Percentiles rank a stretch among this genome's conserved stretches.
Evolutionary conservation across 2,329 filamentous ascomycete genomes (phyloP).

Genomic region (Exutisphaerella laricina): DNA sequence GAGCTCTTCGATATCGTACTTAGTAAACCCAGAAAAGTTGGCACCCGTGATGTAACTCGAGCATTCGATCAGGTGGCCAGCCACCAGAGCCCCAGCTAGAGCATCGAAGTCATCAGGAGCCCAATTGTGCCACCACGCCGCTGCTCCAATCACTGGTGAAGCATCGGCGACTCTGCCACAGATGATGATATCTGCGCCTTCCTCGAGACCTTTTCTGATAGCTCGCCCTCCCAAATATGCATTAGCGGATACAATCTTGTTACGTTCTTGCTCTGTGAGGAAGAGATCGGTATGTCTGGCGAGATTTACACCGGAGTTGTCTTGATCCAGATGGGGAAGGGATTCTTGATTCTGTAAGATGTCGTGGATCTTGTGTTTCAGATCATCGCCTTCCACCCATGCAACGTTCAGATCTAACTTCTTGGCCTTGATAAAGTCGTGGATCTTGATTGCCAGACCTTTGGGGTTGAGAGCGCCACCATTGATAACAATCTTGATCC

Average conservation of each 20-base stretch:
- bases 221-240: conserved; percentile 35
- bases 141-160: conserved; percentile 37
- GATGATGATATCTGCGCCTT: conserved; percentile 39
- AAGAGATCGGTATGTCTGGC: conserved; percentile 20
- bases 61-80: conserved; percentile 40
- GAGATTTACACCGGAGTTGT: conserved; percentile 18
- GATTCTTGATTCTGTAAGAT: conserved; percentile 14
- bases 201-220: conserved; percentile 35
- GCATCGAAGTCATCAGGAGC: conserved; percentile 32
- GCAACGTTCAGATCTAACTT: conserved; percentile 40
- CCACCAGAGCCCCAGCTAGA: conserved; percentile 36
- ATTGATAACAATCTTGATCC: conserved; percentile 43
- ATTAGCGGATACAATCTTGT: conserved; percentile 19
- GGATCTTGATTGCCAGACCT: conserved; percentile 37
- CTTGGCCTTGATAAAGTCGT: conserved; percentile 35
- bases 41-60: conserved; percentile 37
- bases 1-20: conserved; percentile 31
- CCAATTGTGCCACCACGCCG: conserved; percentile 40
- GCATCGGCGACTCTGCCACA: conserved; percentile 40
- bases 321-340: conserved; percentile 17
- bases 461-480: conserved; percentile 41
- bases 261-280: conserved; percentile 14
- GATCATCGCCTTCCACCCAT: conserved; percentile 43
- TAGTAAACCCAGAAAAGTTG: conserved; percentile 39
- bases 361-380: conserved; percentile 11